Conservation (phyloP, 2,329 filamentous ascomycete species). For the Pseudocercospora pini-densiflorae region DNA sequence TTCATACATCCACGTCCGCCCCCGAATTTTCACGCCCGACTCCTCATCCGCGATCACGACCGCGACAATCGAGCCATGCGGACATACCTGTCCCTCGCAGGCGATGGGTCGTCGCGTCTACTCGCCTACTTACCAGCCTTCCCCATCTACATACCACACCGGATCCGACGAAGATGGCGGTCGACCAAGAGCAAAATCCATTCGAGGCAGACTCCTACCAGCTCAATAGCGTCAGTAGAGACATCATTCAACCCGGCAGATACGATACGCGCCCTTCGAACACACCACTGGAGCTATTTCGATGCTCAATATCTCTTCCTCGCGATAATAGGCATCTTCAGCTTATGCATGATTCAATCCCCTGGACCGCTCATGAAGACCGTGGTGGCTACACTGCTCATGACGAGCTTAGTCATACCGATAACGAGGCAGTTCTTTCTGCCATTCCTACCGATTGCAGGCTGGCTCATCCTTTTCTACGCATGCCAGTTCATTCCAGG, state of each 20-base stretch:
- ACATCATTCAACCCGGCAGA: slow-evolving; percentile 82
- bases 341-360: slow-evolving; percentile 77
- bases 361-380: slow-evolving; percentile 81
- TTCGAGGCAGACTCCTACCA: slow-evolving; percentile 67
- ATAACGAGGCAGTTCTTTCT: slow-evolving; percentile 89
- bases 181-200: slow-evolving; percentile 66
- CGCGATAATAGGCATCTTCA: slow-evolving; percentile 77
- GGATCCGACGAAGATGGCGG: slow-evolving; percentile 68
- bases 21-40: slow-evolving; percentile 5
- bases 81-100: slow-evolving; percentile 36
- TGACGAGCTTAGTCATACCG: slow-evolving; percentile 76
- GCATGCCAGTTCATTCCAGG: slow-evolving; percentile 88
- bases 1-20: slow-evolving; percentile 1
- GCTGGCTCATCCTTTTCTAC: slow-evolving; percentile 91
- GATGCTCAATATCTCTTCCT: slow-evolving; percentile 85
- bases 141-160: slow-evolving; percentile 63
- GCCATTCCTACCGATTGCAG: slow-evolving; percentile 81
- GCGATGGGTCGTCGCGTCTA: slow-evolving; percentile 43
- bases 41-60: slow-evolving; percentile 9
- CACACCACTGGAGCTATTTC: slow-evolving; percentile 78
- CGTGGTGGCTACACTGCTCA: slow-evolving; percentile 67
- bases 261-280: slow-evolving; percentile 74
- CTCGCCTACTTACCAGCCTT: slow-evolving; percentile 53
- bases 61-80: slow-evolving; percentile 27
- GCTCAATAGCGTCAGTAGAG: slow-evolving; percentile 75